A percentile compares a stretch with the other conserved stretches of the same genome.
Conservation (phyloP, 352 stramenopile genomes). For the Blastocystis sp. region DNA sequence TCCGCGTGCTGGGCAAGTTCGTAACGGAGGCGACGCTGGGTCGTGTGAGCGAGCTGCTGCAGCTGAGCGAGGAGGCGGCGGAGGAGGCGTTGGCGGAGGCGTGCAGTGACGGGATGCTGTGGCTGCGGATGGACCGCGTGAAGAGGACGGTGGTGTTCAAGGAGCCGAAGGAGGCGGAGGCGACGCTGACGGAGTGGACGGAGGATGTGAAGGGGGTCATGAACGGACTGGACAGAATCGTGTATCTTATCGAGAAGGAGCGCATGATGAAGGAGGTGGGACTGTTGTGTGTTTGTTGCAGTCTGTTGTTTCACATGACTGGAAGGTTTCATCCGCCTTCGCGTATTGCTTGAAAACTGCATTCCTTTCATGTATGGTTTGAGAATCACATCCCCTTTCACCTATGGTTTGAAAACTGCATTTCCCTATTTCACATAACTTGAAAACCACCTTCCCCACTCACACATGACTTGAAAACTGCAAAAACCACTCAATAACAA, state of each 20-base stretch:
- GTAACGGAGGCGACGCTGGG: constrained; percentile 4
- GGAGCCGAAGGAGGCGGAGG: constrained; percentile 28
- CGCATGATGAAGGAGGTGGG: not conserved
- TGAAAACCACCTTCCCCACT: too few relatives aligned
- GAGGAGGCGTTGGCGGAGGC: constrained; percentile 18
- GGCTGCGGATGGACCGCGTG: constrained; percentile 51
- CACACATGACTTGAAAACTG: not conserved
- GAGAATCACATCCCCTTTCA: too few relatives aligned
- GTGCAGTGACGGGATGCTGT: constrained; percentile 21
- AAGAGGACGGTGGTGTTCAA: constrained; percentile 43
- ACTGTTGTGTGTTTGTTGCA: constrained; percentile 39
- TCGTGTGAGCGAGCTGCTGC: constrained; percentile 1
- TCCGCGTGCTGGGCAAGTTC: constrained; percentile 39
- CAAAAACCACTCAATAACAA: not conserved
- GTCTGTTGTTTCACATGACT: not conserved
- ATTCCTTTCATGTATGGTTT: too few relatives aligned
- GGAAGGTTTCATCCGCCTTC: too few relatives aligned
- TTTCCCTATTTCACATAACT: too few relatives aligned
- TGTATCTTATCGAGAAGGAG: constrained; percentile 35
- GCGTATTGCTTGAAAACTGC: too few relatives aligned
- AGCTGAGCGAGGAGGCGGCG: not conserved
- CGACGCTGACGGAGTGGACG: constrained; percentile 40
- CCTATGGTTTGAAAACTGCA: too few relatives aligned
- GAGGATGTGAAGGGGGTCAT: constrained; percentile 58
- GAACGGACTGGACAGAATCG: constrained; percentile 27